A percentile compares a stretch with the other conserved stretches of the same genome.
phyloP scores from a whole-genome alignment of 106 monocot genomes.

The Allium fistulosum region DNA sequence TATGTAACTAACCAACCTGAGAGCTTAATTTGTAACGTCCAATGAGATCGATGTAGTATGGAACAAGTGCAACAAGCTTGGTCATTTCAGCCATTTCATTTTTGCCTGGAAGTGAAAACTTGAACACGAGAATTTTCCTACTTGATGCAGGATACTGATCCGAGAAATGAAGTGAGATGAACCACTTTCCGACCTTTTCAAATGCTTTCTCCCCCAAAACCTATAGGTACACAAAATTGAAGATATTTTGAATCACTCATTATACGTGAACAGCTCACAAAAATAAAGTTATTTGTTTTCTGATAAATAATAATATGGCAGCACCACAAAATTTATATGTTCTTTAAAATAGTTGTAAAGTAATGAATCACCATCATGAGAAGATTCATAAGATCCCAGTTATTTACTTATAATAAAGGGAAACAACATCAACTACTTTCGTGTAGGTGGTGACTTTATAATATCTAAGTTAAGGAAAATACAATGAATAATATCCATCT shows the following conservation, averaged over 20 bases:
- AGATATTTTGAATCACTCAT: neutral
- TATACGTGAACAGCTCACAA: too few relatives aligned
- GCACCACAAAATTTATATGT: too few relatives aligned
- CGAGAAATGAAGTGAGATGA: conserved; percentile 88
- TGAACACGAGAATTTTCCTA: conserved; percentile 70
- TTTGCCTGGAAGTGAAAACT: conserved; percentile 67
- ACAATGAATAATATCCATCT: too few relatives aligned
- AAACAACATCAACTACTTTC: too few relatives aligned
- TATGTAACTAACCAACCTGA: conserved; percentile 30
- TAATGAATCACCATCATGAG: too few relatives aligned
- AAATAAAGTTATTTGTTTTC: too few relatives aligned
- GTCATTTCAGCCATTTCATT: conserved; percentile 71
- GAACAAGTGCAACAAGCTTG: conserved; percentile 73
- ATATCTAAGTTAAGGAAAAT: too few relatives aligned
- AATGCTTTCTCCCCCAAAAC: conserved; percentile 88
- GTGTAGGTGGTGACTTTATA: too few relatives aligned
- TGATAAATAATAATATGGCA: too few relatives aligned
- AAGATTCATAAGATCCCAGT: too few relatives aligned
- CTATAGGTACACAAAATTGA: conserved; percentile 16
- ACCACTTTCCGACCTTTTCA: conserved; percentile 83
- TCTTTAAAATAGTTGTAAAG: too few relatives aligned
- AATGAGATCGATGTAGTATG: conserved; percentile 90
- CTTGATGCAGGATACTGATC: conserved; percentile 59
- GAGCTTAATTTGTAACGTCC: conserved; percentile 91
- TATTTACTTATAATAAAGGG: too few relatives aligned